Base-by-base conservation (phyloP, 2,329 filamentous ascomycete species). In the Aspergillus ochraceoroseus region DNA sequence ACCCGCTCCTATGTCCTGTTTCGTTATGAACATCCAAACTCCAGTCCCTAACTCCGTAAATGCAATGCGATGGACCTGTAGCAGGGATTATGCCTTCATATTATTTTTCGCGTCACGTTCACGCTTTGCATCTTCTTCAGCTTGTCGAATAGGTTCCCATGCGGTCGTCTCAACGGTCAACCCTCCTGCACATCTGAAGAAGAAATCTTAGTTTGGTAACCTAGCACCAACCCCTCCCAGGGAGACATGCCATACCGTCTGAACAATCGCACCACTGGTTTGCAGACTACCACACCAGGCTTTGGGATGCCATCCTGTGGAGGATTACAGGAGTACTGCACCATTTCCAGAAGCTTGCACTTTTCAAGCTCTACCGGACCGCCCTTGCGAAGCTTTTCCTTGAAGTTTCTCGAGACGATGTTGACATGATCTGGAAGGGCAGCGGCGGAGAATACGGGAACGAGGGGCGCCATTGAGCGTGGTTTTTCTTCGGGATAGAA, bases 281-380 rank as follows among this genome's bases (percentile, higher is more conserved):
- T 64, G 53, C 79, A 82, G 4, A 58, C 58, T n/a, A 75, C 58
- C 17, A 75, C 61, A 2, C 65, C 61, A 2, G 68, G 64, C 35
- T 58, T 55, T 12, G 62, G 64, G 22, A 68, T 62, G 30, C 57
- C 59, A 36, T 68, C 64, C 23, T 66, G 60, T 6, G 71, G 64
- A 7, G 78, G 63, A 55, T 78, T 71, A 61, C 80, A 83, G 17
- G 72, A 72, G 56, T 80, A 82, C 62, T 83, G 79, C 32, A 77
- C 64, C 60, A 83, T 61, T 57, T 82, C 76, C 50, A 76, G 67
- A 27, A 82, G 61, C 41, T 71, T 62, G 58, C 79, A 83, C 34
- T 75, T 64, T 38, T 65, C 58, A 4, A 82, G 65, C 20, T 75
- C 64, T 44, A 79, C 63, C 11, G 69, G 63, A 17, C 55, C 54